Base-by-base conservation (phyloP, 345 rosid genomes). In the Fremontodendron californicum region DNA sequence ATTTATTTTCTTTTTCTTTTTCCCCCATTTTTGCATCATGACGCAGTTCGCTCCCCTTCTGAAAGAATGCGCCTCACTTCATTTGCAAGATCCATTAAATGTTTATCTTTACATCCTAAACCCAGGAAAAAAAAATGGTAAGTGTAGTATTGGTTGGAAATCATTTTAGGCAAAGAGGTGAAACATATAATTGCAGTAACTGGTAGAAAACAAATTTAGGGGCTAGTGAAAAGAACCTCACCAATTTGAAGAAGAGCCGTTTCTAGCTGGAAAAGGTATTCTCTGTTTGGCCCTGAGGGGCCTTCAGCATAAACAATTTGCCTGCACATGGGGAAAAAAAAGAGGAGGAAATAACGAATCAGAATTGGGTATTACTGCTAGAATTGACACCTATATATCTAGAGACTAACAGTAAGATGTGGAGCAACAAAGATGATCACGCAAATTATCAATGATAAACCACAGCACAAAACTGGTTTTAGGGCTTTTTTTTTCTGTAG, bases 241-340 rank as follows among this genome's bases (percentile, higher is more conserved):
- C 96, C 96, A 21, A 89, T 78, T 81, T 90, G 78, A 66, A 78
- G 78, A 33, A 95, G 95, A 77, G 96, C 93, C 42, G 65, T 76
- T 83, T 92, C 98, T 33, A 95, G 91, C 25, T 90, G 87, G 84
- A 93, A 90, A 68, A 93, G 90, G 76, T 89, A 91, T 74, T 91
- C 97, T 88, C 95, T 90, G 87, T 91, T 91, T 54, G 99, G 96
- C 73, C 98, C 99, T 18, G 99, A 95, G 35, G 99, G 99, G 63
- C 99, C 99, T 88, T 87, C 71, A 3, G 97, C 93, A 19, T 79
- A 67, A 77, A 87, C 80, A 39, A 95, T 91, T 83, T 95, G 97
- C 73, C 97, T 95, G 82, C 78, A 68, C 21, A 66, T 49, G 27
- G n/a, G 0, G 2, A 45, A 35, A 69, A 21, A 21, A 51, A 3